A percentile compares a stretch with the other conserved stretches of the same genome.
Conservation (phyloP, 441 rosid species). For the Syzygium malaccense region DNA sequence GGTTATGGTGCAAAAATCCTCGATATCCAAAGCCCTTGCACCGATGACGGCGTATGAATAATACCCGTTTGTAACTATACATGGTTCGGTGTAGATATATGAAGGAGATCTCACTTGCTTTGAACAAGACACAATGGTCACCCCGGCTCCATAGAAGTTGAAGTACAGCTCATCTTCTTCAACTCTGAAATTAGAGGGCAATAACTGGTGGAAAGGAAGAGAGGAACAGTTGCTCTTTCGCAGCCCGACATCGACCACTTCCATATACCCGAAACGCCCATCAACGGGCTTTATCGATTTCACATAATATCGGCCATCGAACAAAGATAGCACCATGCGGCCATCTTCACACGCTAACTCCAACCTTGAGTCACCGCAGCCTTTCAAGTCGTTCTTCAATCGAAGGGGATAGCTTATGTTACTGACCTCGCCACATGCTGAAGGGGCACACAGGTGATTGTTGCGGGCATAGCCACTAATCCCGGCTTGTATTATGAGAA, state of each 20-base stretch:
- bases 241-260: background rate
- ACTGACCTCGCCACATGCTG: too few species aligned
- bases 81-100: background rate
- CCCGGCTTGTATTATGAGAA: too few species aligned
- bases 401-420: too few species aligned
- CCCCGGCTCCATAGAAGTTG: accelerated
- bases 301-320: background rate
- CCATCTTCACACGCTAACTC: background rate
- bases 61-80: background rate
- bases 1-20: too few species aligned
- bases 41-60: background rate
- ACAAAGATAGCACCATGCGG: accelerated
- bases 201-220: too few species aligned
- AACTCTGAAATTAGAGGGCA: too few species aligned
- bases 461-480: too few species aligned
- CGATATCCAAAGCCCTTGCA: too few species aligned
- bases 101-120: background rate
- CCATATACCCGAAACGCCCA: accelerated
- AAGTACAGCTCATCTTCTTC: too few species aligned
- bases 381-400: accelerated
- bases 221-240: too few species aligned
- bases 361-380: accelerated
- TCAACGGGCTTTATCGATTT: accelerated
- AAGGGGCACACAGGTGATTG: too few species aligned
- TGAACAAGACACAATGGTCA: background rate